Base-by-base conservation (phyloP, 164 flowering plant species). In the Macadamia integrifolia region DNA sequence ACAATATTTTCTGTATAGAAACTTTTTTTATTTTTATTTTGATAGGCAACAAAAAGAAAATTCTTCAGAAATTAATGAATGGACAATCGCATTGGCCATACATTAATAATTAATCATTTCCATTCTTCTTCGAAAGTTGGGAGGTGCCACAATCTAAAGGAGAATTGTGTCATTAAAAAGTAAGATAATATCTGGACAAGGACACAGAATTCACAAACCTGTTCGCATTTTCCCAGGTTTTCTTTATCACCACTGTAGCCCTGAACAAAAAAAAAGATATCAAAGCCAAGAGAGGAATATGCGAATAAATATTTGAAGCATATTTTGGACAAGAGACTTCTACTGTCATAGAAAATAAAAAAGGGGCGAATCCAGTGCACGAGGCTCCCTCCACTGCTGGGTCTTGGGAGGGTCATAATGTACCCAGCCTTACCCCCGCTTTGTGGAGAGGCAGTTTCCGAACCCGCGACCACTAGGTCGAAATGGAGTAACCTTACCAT, bases 141-240 rank as follows among this genome's bases (percentile, higher is more conserved):
- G 40, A 35, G 5, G 40, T 35, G 5, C 5, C 40, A 35, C 40
- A 35, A 35, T 35, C 3, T 2, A 35, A 35, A 48, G 32, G 40
- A 71, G 58, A 17, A 44, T 52, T 61, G n/a, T 9, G 60, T 50
- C 48, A 60, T 46, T 14, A 53, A 67, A 14, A 61, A 6, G n/a
- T 28, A 68, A 60, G 12, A 4, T 40, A 58, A 31, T 11, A 50
- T 55, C 42, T 53, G 57, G 66, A 59, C 52, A 68, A 63, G 61
- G 57, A 28, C 52, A 55, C 15, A 61, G 49, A 49, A 13, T 62
- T 35, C 14, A 67, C 82, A 69, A n/a, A 91, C 97, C 95, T 89
- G 97, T 81, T 91, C 98, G 74, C 98, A 93, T 80, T 89, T 93
- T 67, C 98, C 98, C 66, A 93, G 74, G 29, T 74, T 86, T 60